These are phyloP conservation scores for Sclerotinia glacialis DNA, from an alignment of 2,329 filamentous ascomycete genomes.

Conservation along the genomic window DNA sequence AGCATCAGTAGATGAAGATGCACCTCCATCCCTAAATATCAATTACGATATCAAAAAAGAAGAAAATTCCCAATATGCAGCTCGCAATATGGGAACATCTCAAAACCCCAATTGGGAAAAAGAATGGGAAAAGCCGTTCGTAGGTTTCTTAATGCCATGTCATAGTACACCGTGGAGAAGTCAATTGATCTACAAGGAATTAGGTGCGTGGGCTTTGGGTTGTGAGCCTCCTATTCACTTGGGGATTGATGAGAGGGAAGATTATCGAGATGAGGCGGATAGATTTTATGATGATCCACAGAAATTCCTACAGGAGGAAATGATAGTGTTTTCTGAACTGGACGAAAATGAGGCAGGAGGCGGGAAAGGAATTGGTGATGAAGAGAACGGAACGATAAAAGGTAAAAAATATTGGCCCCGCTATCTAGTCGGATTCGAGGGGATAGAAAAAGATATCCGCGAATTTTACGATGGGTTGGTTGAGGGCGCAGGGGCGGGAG, in stretches of 20 bases:
- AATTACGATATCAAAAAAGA: constrained; percentile 10
- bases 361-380: background rate
- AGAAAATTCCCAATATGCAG: constrained; percentile 14
- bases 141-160: constrained; percentile 89
- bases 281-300: constrained; percentile 72
- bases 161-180: constrained; percentile 95
- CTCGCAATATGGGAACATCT: background rate
- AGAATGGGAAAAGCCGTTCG: constrained; percentile 48
- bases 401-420: constrained; percentile 44
- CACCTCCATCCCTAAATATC: background rate
- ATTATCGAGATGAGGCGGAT: constrained; percentile 86
- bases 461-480: constrained; percentile 41
- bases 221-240: constrained; percentile 84
- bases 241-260: constrained; percentile 55
- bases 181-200: constrained; percentile 71
- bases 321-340: constrained; percentile 32
- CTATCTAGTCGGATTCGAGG: constrained; percentile 61
- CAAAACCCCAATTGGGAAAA: constrained; percentile 21
- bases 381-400: background rate
- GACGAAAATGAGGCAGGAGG: background rate
- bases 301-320: constrained; percentile 50
- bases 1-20: background rate
- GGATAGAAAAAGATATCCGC: constrained; percentile 49
- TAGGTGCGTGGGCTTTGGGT: constrained; percentile 78
- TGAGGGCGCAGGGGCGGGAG: constrained; percentile 45